A percentile compares a stretch with the other conserved stretches of the same genome.
These are phyloP conservation scores for Helicosporidium sp. DNA, from an alignment of 139 green algal genomes.

Conservation along the genomic window DNA sequence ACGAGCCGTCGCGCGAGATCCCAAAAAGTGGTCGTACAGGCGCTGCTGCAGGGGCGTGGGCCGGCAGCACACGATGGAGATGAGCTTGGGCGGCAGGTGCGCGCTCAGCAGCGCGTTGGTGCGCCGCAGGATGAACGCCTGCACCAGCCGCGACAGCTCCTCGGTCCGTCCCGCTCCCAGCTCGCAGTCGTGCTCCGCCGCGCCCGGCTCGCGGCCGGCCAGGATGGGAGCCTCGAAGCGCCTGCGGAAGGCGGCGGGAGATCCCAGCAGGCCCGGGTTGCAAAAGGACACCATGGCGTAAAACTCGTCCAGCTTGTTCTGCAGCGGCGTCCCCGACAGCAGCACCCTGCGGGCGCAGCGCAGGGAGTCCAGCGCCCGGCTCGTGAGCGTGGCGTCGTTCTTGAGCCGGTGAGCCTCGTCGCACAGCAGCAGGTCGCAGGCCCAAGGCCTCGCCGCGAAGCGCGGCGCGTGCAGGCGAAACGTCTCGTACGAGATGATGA, in stretches of 20 bases:
- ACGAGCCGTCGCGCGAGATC: constrained; percentile 52
- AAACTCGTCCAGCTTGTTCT: constrained; percentile 91
- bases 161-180: constrained; percentile 39
- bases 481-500: constrained; percentile 93
- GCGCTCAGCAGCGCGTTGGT: constrained; percentile 86
- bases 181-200: constrained; percentile 35
- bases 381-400: constrained; percentile 85
- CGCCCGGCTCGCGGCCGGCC: constrained; percentile 62
- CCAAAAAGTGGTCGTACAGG: constrained; percentile 82
- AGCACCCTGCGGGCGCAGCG: constrained; percentile 75
- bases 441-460: constrained; percentile 44
- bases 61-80: constrained; percentile 87
- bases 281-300: constrained; percentile 88
- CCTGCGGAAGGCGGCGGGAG: constrained; percentile 46
- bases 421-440: constrained; percentile 90
- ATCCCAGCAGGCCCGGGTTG: constrained; percentile 83
- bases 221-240: constrained; percentile 62
- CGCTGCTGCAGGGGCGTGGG: constrained; percentile 65
- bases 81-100: constrained; percentile 92
- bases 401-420: constrained; percentile 95
- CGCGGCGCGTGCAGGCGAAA: constrained; percentile 71
- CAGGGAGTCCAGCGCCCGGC: constrained; percentile 60
- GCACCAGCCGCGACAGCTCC: constrained; percentile 76
- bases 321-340: constrained; percentile 78
- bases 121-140: constrained; percentile 89